Conservation (phyloP, 2,329 filamentous ascomycete genomes). For the Cladosporium oxysporum region DNA sequence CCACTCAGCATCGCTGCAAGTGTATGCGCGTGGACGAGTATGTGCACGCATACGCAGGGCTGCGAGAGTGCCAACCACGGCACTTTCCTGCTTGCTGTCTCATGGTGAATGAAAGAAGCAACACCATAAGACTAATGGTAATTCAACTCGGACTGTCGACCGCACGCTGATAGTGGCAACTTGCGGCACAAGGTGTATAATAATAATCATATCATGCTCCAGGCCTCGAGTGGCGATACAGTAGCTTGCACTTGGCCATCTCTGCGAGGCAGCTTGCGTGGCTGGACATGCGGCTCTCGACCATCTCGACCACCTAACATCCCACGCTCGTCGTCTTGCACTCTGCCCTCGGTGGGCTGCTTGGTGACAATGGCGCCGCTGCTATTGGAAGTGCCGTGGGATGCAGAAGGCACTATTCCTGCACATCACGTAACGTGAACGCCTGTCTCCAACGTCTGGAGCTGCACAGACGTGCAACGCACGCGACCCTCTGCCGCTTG, state of each 20-base stretch:
- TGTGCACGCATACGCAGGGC: background rate
- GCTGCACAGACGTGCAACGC: slow-evolving; percentile 17
- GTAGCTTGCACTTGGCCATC: background rate
- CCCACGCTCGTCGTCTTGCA: slow-evolving; percentile 13
- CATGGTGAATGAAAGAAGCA: background rate
- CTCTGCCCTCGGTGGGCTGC: background rate
- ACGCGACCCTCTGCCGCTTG: slow-evolving; percentile 15
- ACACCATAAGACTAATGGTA: background rate
- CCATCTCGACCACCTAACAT: background rate
- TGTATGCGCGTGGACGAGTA: background rate
- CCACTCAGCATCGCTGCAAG: slow-evolving; percentile 14
- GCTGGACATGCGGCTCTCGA: slow-evolving; percentile 15
- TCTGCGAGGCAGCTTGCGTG: background rate
- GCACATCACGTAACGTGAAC: slow-evolving; percentile 12
- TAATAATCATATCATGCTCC: background rate
- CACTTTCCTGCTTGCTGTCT: slow-evolving; percentile 11
- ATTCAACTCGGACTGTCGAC: background rate
- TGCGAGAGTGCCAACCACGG: slow-evolving; percentile 13
- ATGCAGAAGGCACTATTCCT: background rate
- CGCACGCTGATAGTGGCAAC: background rate
- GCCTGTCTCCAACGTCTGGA: slow-evolving; percentile 17
- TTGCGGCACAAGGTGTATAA: background rate
- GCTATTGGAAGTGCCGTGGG: slow-evolving; percentile 18
- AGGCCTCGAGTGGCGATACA: background rate
- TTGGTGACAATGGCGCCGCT: slow-evolving; percentile 6